Evolutionary conservation across 2,329 filamentous ascomycete species (phyloP), one percentile per base, ranked within the genome.

Genomic region (Alternaria hordeiaustralica): DNA sequence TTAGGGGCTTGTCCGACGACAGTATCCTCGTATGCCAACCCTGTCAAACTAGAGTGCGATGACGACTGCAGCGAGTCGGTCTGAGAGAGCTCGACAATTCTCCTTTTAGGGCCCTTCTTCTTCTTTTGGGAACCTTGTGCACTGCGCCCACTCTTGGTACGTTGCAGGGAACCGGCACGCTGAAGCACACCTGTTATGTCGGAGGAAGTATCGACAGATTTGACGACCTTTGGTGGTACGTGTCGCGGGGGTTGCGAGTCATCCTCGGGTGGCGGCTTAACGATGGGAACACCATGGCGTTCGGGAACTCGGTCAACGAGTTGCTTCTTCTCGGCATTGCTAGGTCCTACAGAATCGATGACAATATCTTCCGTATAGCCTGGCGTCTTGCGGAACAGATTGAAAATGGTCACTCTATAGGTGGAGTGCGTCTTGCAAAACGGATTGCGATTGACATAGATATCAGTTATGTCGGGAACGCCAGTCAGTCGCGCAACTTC

Each of bases 381-480:
- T 11, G 95, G 93, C 0, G 93, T 94, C 63, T 89, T 90, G 67
- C 96, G 89, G 85, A 99, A 99, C 3, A 98, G 85, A 74, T 98
- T 99, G 88, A 99, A 97, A 66, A 98, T 96, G 20, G 90, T 92
- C 68, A 97, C 86, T 53, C 96, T 89, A 77, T 97, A 97, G 71
- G 91, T 89, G 63, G 90, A 87, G 77, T 97, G 93, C 1, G 93
- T 94, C 71, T 92, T 93, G 46, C 91, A 92, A 74, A 98, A 97
- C 0, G 94, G 93, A 73, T 99, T 99, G 21, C 93, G 93, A 65
- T 92, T 88, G 15, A 99, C 91, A 87, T 94, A 99, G 30, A 99
- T 90, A 78, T 98, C 95, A 63, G 90, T 90, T 69, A 99, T 91
- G 57, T 97, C 92, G 25, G 96, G 94, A 55, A 97, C 94, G 56